Conservation (phyloP, 192 early-diverging fungal genomes). For the Jimgerdemannia flammicorona region DNA sequence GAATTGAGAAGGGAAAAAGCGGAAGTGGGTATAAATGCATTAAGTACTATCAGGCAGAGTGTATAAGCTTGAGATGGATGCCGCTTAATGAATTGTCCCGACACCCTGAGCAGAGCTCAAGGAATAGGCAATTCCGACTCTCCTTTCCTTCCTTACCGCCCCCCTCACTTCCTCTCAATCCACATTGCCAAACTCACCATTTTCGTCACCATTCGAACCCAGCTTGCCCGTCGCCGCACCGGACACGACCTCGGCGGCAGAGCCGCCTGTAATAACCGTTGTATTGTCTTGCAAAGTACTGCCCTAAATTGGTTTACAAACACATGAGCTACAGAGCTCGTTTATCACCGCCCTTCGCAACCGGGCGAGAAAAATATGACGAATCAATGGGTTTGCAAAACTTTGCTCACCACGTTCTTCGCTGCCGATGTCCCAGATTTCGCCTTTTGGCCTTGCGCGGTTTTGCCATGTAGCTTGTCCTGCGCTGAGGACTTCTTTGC, state of each 20-base stretch:
- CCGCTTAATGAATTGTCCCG: no score
- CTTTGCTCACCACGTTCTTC: background rate
- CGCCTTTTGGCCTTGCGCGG: constrained; percentile 9
- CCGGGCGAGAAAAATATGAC: background rate
- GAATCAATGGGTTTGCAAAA: background rate
- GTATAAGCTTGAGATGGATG: no score
- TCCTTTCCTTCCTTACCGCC: no score
- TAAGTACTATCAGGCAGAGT: no score
- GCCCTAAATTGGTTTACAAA: background rate
- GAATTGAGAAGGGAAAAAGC: background rate
- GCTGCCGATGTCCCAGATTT: constrained; percentile 19
- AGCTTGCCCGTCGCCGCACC: background rate
- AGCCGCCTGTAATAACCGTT: constrained; percentile 4
- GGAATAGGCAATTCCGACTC: no score
- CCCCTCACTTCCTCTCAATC: background rate
- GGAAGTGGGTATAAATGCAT: background rate
- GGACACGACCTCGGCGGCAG: background rate
- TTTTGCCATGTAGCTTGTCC: background rate
- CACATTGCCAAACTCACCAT: background rate
- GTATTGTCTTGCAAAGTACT: background rate
- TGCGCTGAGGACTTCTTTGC: background rate
- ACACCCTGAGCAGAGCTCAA: no score
- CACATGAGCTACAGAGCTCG: background rate
- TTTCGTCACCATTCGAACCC: background rate
- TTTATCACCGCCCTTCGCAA: background rate